A percentile compares a stretch with the other conserved stretches of the same genome.
Conservation (phyloP, 2,329 filamentous ascomycete genomes). For the Fusarium metavorans region DNA sequence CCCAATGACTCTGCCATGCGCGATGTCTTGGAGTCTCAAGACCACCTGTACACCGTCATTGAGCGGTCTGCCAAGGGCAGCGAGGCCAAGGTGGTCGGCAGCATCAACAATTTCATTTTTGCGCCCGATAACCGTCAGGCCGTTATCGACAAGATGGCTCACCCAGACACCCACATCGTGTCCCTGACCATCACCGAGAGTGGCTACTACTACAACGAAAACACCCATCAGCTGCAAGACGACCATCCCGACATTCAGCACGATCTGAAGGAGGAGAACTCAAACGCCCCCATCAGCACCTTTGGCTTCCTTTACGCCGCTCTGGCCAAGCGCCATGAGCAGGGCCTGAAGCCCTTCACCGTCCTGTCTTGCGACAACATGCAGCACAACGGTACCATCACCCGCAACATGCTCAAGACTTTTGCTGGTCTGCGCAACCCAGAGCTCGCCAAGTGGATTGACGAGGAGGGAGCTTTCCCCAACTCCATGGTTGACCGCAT, state of each 20-base stretch:
- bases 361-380: slow-evolving; percentile 69
- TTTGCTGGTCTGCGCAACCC: slow-evolving; percentile 62
- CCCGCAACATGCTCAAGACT: slow-evolving; percentile 62
- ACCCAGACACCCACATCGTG: slow-evolving; percentile 65
- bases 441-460: slow-evolving; percentile 62
- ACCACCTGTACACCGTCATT: slow-evolving; percentile 65
- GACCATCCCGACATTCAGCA: slow-evolving; percentile 63
- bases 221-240: slow-evolving; percentile 63
- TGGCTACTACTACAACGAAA: slow-evolving; percentile 69
- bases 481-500: slow-evolving; percentile 69
- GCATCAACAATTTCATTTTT: slow-evolving; percentile 65
- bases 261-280: slow-evolving; percentile 60
- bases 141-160: slow-evolving; percentile 66
- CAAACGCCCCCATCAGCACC: slow-evolving; percentile 58
- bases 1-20: slow-evolving; percentile 64
- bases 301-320: slow-evolving; percentile 67
- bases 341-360: slow-evolving; percentile 64
- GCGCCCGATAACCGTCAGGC: slow-evolving; percentile 64
- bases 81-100: slow-evolving; percentile 61
- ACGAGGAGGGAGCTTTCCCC: slow-evolving; percentile 61
- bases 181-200: slow-evolving; percentile 68
- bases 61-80: slow-evolving; percentile 66
- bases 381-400: slow-evolving; percentile 68
- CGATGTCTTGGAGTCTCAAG: slow-evolving; percentile 60
- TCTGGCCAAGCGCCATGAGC: slow-evolving; percentile 57